phyloP scores from a whole-genome alignment of 169 alveolate species.

The Pseudocohnilembus persalinus region DNA sequence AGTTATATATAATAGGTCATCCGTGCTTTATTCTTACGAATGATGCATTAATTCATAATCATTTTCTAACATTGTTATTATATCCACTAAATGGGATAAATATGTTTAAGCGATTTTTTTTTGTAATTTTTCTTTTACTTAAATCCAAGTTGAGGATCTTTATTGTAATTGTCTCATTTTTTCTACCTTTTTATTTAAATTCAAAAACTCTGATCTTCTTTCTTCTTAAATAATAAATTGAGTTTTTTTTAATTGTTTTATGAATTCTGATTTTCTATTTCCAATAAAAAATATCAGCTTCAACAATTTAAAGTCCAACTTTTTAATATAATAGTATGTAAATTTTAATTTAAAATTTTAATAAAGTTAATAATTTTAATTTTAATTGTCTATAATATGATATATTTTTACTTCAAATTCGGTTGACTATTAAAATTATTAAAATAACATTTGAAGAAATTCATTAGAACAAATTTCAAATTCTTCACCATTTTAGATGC shows the following conservation, averaged over 20 bases:
- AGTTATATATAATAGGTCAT: too few relatives aligned
- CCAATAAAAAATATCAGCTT: not conserved
- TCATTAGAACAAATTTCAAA: not conserved
- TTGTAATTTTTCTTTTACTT: too few relatives aligned
- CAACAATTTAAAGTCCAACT: not conserved
- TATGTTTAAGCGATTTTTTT: not conserved
- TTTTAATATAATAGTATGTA: too few relatives aligned
- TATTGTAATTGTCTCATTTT: not conserved
- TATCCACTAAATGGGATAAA: not conserved
- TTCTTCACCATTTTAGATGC: not conserved
- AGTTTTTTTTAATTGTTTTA: not conserved
- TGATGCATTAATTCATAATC: not conserved
- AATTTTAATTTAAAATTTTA: too few relatives aligned
- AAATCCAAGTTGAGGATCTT: not conserved
- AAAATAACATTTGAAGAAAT: not conserved
- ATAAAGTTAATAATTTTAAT: too few relatives aligned
- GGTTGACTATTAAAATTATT: not conserved
- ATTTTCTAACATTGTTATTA: not conserved
- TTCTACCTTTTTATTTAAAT: not conserved
- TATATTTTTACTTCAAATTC: too few relatives aligned
- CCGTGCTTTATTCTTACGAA: not conserved
- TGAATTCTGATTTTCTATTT: not conserved
- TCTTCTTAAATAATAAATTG: not conserved
- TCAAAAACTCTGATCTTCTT: not conserved
- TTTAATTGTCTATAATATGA: too few relatives aligned